These are phyloP conservation scores for Backusella circina DNA, from an alignment of 192 early-diverging fungal species.

Conservation along the genomic window DNA sequence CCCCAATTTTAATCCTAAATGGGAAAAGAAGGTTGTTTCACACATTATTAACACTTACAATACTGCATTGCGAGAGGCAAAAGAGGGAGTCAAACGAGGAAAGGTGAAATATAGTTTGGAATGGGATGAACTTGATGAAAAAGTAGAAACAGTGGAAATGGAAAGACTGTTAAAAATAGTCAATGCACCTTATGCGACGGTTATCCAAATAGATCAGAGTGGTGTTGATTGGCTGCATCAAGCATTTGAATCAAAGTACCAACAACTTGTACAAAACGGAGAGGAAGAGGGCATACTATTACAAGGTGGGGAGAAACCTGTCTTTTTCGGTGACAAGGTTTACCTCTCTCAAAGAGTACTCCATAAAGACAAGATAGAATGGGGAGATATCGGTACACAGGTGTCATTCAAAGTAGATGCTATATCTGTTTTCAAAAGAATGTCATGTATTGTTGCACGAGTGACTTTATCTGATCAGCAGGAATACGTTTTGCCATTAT, in stretches of 20 bases:
- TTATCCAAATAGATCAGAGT: not conserved
- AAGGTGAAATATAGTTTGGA: not conserved
- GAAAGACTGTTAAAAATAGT: not conserved
- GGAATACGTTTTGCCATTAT: slow-evolving; percentile 8
- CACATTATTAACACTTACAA: slow-evolving; percentile 16
- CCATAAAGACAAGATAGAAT: not conserved
- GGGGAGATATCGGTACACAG: not conserved
- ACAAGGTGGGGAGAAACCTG: slow-evolving; percentile 2
- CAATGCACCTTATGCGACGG: not conserved
- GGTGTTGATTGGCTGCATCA: not conserved
- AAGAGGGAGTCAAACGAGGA: not conserved
- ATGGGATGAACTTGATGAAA: not conserved
- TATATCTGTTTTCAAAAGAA: not conserved
- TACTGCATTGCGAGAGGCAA: not conserved
- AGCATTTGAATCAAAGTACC: not conserved
- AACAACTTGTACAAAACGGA: not conserved
- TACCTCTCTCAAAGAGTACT: not conserved
- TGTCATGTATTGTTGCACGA: not conserved
- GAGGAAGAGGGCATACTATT: not conserved
- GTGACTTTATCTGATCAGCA: not conserved
- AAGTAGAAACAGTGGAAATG: not conserved
- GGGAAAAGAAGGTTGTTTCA: slow-evolving; percentile 7
- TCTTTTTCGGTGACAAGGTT: slow-evolving; percentile 13
- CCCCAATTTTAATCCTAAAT: slow-evolving; percentile 15
- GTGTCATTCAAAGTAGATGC: not conserved